Evolutionary conservation across 192 early-diverging fungal species (phyloP).

Genomic region (Rhizoclosmatium globosum): DNA sequence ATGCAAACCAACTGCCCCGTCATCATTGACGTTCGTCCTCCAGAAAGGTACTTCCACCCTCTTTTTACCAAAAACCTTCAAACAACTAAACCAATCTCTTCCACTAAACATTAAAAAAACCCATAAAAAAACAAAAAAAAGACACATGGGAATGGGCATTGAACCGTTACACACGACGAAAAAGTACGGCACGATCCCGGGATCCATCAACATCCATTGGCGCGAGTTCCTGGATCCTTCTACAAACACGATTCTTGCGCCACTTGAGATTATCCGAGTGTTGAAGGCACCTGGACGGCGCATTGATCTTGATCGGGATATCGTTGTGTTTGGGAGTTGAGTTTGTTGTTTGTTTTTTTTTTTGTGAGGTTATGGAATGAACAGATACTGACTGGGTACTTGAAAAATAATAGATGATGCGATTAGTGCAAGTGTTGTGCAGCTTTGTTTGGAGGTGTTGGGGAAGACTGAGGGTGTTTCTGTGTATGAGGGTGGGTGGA

Average conservation of each 20-base stretch:
- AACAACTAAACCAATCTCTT: background rate
- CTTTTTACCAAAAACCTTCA: too few species aligned
- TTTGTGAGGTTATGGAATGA: background rate
- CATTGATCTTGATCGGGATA: conserved; percentile 29
- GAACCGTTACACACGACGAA: conserved; percentile 1
- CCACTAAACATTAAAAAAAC: background rate
- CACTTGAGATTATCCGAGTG: conserved; percentile 32
- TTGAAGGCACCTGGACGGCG: conserved; percentile 20
- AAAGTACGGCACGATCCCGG: conserved; percentile 35
- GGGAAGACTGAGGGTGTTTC: conserved; percentile 30
- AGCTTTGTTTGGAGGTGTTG: conserved; percentile 24
- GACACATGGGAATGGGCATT: conserved; percentile 16
- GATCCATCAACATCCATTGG: conserved; percentile 31
- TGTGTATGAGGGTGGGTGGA: conserved; percentile 38
- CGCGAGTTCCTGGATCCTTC: conserved; percentile 7
- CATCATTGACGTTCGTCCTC: conserved; percentile 51
- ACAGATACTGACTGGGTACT: background rate
- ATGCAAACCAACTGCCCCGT: conserved; percentile 37
- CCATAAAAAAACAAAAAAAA: background rate
- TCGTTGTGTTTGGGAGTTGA: conserved; percentile 30
- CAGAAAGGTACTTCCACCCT: conserved; percentile 23
- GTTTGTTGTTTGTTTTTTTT: background rate
- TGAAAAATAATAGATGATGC: conserved; percentile 31
- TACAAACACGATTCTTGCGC: background rate
- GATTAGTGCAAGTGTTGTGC: conserved; percentile 24